Base-by-base conservation (phyloP, 2,329 filamentous ascomycete species). In the Didymellaceae sp. region DNA sequence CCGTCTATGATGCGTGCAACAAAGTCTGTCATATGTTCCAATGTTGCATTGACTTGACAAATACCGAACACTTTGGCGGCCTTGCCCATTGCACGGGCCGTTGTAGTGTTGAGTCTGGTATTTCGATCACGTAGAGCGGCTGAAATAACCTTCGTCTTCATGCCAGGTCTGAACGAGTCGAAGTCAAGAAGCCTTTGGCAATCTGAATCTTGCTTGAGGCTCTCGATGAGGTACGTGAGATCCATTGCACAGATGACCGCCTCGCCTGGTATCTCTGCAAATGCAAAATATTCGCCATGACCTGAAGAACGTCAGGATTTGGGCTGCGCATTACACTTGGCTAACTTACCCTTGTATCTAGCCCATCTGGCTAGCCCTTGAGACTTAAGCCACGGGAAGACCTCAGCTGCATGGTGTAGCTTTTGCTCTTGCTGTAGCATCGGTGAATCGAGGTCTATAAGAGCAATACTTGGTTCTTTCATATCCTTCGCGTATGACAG, bases 1-100 rank as follows among this genome's bases (percentile, higher is more conserved):
- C 45, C 50, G 9, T 57, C 52, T 1, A 57, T 8, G 0, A 61
- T 4, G 0, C 48, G 9, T 1, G 57, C 37, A 1, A 57, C 14
- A 1, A 62, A 38, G 1, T 50, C 46, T 5, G 32, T 13, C 0
- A 62, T 17, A 2, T 62, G 55, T 0, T 4, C 11, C 1, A 14
- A 21, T 0, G 8, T 35, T 0, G 43, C 24, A 0, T 33, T 16
- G 6, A 4, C 8, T 1, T 14, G 2, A 10, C 34, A 13, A 40
- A 62, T 31, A 2, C 41, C 50, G 8, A 62, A 58, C 0, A 11
- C 5, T 2, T 40, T 32, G 0, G 45, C 26, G 0, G 47, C 42
- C 4, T 21, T 26, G 0, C 50, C 59, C 5, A 62, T 22, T 0
- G 47, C 31, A 0, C 31, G 28, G 2, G 45, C 40, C 0, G 24